Evolutionary conservation across 228 moss, liverwort and hornwort genomes (phyloP), one percentile per base, ranked within the genome.

Genomic region (Sphagnum fallax): DNA sequence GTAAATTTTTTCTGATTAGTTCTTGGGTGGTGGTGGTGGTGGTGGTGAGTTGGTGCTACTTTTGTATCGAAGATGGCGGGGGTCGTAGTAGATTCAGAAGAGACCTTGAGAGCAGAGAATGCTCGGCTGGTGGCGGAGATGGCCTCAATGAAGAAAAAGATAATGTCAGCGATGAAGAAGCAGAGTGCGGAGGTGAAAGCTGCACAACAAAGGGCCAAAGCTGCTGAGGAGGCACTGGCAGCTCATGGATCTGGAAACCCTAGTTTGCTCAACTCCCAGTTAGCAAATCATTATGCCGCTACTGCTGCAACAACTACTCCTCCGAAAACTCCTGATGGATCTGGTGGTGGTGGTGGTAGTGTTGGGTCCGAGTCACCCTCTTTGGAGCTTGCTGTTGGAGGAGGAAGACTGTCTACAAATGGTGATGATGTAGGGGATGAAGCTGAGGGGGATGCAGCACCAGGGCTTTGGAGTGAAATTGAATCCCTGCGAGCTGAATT

Each of bases 91-190:
- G 32, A 32, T 32, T 32, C 32, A 55, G 77, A 68, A 68, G 89
- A 95, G 76, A 75, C 71, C 67, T 70, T 95, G 76, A 87, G 82
- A 78, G 87, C 83, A 68, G 90, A 93, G 78, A 90, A 85, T 81
- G 79, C 87, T 77, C 86, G 88, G 71, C 81, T 90, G 61, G 75
- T 76, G 64, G 77, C 86, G 6, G 90, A 95, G 66, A 88, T 88
- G 83, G 76, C 82, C 14, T 82, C 95, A 53, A 88, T 92, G 95
- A 95, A 87, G 78, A 91, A 93, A 75, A 90, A 89, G 63, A 82
- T 95, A 75, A 89, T 89, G 84, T 72, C 84, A 52, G 92, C 90
- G 4, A 75, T 92, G 79, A 95, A 90, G 76, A 95, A 92, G 68
- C 90, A 92, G 73, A 82, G 83, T 71, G 88, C 85, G 6, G 95